phyloP scores from a whole-genome alignment of 345 rosid genomes.

The Melaleuca alternifolia region DNA sequence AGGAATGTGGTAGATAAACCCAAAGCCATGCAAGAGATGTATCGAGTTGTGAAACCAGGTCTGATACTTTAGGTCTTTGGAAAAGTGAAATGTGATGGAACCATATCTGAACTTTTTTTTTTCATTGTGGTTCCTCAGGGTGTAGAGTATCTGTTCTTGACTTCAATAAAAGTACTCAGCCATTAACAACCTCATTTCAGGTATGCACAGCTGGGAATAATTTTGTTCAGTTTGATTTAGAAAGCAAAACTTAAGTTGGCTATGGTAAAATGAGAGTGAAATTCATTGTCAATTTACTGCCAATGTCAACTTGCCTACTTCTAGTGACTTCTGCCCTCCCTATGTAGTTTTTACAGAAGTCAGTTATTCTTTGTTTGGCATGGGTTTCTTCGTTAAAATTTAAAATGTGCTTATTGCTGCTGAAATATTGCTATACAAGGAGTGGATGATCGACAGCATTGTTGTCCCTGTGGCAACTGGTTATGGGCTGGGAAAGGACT shows the following conservation, averaged over 20 bases:
- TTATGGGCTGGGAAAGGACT: constrained; percentile 65
- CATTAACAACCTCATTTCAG: constrained; percentile 51
- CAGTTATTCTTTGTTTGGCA: background rate
- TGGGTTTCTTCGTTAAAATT: background rate
- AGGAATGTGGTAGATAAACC: constrained; percentile 58
- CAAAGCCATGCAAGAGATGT: constrained; percentile 55
- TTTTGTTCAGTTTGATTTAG: background rate
- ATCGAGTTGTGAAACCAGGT: constrained; percentile 81
- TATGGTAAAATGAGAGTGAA: background rate
- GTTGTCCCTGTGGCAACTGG: constrained; percentile 74
- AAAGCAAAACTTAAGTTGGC: background rate
- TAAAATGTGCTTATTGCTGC: background rate
- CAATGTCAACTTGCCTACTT: background rate
- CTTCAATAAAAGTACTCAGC: constrained; percentile 57
- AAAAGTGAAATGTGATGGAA: background rate
- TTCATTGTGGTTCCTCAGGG: constrained; percentile 27
- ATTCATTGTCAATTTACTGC: background rate
- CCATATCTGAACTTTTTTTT: background rate
- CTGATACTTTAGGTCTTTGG: background rate
- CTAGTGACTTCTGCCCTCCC: background rate
- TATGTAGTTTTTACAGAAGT: background rate
- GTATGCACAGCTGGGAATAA: constrained; percentile 13
- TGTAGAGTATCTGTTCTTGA: constrained; percentile 68
- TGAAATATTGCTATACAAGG: constrained; percentile 22
- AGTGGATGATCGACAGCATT: constrained; percentile 75